phyloP scores from a whole-genome alignment of 768 basidiomycete genomes.

The Pleurotus cornucopiae region DNA sequence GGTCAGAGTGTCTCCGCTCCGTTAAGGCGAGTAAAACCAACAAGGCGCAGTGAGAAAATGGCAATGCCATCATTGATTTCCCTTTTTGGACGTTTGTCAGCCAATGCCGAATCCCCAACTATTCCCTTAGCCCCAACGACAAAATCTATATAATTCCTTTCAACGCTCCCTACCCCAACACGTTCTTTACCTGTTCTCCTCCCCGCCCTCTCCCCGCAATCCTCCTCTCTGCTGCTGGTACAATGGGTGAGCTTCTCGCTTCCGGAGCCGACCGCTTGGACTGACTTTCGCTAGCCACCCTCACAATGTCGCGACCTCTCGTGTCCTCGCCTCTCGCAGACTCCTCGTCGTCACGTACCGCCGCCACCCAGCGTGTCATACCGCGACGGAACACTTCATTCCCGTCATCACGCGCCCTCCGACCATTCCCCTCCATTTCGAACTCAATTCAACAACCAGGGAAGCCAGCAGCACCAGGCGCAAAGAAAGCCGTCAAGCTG shows the following conservation, averaged over 20 bases:
- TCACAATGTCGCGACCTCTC: constrained; percentile 41
- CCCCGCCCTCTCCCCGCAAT: constrained; percentile 5
- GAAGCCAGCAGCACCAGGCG: constrained; percentile 23
- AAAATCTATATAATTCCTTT: constrained; percentile 24
- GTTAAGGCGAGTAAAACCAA: not conserved
- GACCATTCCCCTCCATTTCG: constrained; percentile 71
- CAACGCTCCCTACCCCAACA: not conserved
- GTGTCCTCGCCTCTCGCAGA: constrained; percentile 64
- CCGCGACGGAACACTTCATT: constrained; percentile 52
- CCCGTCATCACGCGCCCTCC: constrained; percentile 67
- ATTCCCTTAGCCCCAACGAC: constrained; percentile 18
- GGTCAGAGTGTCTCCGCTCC: too few relatives aligned
- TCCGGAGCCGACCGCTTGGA: not conserved
- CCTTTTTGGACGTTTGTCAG: constrained; percentile 9
- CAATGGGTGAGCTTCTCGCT: constrained; percentile 33
- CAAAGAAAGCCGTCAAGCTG: constrained; percentile 60
- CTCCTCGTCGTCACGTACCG: constrained; percentile 23
- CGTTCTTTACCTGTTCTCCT: constrained; percentile 4
- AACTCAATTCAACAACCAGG: constrained; percentile 30
- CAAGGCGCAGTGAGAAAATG: not conserved
- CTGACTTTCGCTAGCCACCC: constrained; percentile 27
- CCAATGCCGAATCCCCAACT: constrained; percentile 28
- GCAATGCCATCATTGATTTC: not conserved
- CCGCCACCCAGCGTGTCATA: constrained; percentile 24
- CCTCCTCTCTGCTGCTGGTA: not conserved